Base-by-base conservation (phyloP, 495 filamentous ascomycete genomes). In the Penicillium odoratum region DNA sequence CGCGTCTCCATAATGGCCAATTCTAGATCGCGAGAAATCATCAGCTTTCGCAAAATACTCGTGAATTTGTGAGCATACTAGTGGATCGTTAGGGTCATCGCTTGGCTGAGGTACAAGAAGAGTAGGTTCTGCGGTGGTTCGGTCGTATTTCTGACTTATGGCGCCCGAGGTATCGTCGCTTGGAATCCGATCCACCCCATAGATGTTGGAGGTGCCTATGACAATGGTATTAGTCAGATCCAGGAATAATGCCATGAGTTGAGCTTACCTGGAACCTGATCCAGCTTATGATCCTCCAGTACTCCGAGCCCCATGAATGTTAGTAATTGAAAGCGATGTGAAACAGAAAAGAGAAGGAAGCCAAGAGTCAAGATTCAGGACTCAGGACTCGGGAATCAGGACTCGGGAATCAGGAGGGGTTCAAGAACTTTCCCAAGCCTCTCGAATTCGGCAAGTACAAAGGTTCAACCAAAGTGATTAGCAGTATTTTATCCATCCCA, bases 1-100 rank as follows among this genome's bases (percentile, higher is more conserved):
- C 92, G 63, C 92, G 89, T 63, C 85, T 86, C 89, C 89, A 93
- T 61, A 93, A 68, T 42, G 93, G 87, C 92, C 92, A 96, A 69
- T 97, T 97, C 87, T 91, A 66, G 21, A 21, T 21, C 1, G 10
- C 26, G 38, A 13, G 8, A 44, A 31, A 16, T 15, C 18, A 42
- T 60, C 36, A 51, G 59, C 72, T 55, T 45, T 8, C 16, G 7
- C 9, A 29, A 40, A 40, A 5, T 2, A 36, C 7, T 5, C 7
- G 26, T 18, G 16, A 7, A 13, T 47, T 21, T 26, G 13, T 5
- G 10, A 3, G 28, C 65, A 59, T 69, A 90, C 88, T 60, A 91
- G 68, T 4, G 89, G 89, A 66, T 93, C 89, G 63, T 92, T 90
- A 7, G 89, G 88, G 63, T 91, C 87, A 69, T 92, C 86, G 45